Conservation (phyloP, 2,329 filamentous ascomycete species). For the Fusarium dlaminii region DNA sequence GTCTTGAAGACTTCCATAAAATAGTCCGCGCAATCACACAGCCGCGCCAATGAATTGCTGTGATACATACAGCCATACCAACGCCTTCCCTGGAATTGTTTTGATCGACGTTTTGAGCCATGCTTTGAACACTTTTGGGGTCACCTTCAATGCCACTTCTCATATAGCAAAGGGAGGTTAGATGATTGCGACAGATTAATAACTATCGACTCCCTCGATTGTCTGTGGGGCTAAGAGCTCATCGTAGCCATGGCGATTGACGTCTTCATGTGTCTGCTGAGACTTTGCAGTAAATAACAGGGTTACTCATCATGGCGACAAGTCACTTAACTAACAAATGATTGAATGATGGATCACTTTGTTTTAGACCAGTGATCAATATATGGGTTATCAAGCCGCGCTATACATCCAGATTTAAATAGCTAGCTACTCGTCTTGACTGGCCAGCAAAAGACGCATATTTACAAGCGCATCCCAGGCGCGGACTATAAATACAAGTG, state of each 20-base stretch:
- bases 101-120: rapidly evolving
- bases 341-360: rapidly evolving
- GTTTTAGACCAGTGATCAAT: no score
- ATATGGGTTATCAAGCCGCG: rapidly evolving
- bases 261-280: rapidly evolving
- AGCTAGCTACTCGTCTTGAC: no score
- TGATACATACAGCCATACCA: no score
- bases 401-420: not conserved
- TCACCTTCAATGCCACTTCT: not conserved
- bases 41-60: not conserved
- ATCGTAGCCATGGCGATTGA: not conserved
- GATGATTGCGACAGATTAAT: not conserved
- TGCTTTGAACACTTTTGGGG: not conserved
- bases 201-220: rapidly evolving
- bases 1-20: not conserved
- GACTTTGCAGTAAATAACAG: rapidly evolving
- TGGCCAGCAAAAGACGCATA: not conserved
- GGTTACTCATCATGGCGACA: rapidly evolving
- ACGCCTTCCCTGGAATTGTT: not conserved
- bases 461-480: not conserved
- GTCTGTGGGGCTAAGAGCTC: rapidly evolving
- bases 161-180: rapidly evolving
- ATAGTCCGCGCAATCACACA: not conserved
- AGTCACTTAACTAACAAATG: rapidly evolving
- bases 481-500: not conserved